These are phyloP conservation scores for Mitragyna speciosa DNA, from an alignment of 257 asterid species.

Conservation along the genomic window DNA sequence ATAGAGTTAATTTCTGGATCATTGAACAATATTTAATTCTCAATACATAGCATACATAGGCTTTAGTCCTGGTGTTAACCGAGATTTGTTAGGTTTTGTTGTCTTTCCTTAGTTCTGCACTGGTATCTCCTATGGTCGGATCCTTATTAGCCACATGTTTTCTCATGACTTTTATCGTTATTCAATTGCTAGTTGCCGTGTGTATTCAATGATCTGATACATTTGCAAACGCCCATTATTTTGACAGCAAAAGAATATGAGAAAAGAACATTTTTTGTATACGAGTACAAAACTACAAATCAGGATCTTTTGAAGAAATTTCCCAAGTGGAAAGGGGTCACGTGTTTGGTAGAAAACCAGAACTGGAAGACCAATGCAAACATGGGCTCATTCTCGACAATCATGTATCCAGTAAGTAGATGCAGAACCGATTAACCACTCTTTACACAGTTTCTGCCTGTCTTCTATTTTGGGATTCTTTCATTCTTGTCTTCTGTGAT, in stretches of 20 bases:
- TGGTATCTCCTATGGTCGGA: too few species aligned
- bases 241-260: too few species aligned
- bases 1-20: too few species aligned
- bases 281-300: background rate
- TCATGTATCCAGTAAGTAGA: background rate
- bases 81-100: too few species aligned
- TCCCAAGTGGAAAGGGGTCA: background rate
- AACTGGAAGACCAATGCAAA: background rate
- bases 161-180: background rate
- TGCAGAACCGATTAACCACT: conserved; percentile 13
- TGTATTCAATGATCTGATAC: background rate
- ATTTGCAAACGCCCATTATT: background rate
- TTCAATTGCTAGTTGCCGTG: background rate
- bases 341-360: conserved; percentile 10
- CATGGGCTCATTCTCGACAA: background rate
- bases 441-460: background rate
- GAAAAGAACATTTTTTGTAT: background rate
- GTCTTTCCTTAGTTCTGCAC: too few species aligned
- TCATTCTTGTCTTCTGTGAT: background rate
- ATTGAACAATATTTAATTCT: too few species aligned
- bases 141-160: too few species aligned
- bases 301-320: background rate
- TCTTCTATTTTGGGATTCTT: background rate
- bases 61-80: too few species aligned
- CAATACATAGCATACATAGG: too few species aligned